Base-by-base conservation (phyloP, 1,139 yeast species). In the Citeromyces hawaiiensis region DNA sequence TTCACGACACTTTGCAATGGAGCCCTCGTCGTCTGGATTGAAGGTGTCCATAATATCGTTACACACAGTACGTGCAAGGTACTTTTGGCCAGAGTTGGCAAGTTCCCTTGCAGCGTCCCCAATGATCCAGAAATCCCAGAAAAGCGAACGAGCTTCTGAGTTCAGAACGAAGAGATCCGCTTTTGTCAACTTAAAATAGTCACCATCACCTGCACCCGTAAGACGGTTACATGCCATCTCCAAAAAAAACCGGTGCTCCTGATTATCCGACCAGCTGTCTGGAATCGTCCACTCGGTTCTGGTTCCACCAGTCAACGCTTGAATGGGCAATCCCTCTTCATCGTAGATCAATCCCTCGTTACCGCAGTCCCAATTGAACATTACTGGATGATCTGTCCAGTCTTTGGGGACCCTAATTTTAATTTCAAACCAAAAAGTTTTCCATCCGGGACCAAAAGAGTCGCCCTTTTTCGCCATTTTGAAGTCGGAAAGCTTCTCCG, bases 201-300 rank as follows among this genome's bases (percentile, higher is more conserved):
- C 61, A 36, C 88, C 86, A 21, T 49, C 49, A 14, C 54, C 47
- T 48, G 78, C 73, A 25, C 98, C 98, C 58, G 82, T 83, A 94
- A 91, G 87, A 17, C 94, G 94, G 59, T 91, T 91, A 57, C 96
- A 88, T 15, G 94, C 85, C 53, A 86, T 80, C 57, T 91, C 98
- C 42, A 91, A 63, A 58, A 83, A 91, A 51, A 87, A 85, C 2
- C 54, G 47, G 46, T 68, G 70, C 41, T 62, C 68, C 41, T 66
- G 66, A 32, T 59, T 52, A 6, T 62, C 60, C 11, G 58, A 45
- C 68, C 76, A 68, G 16, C 60, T 61, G 17, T 63, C 51, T 2
- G 96, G 94, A 37, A 91, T 51, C 31, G 68, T 70, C 65, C 81
- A 86, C 45, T 83, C 79, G 14, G 70, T 73, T 50, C 96, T 72